Base-by-base conservation (phyloP, 345 rosid genomes). In the Capsella bursapastoris region DNA sequence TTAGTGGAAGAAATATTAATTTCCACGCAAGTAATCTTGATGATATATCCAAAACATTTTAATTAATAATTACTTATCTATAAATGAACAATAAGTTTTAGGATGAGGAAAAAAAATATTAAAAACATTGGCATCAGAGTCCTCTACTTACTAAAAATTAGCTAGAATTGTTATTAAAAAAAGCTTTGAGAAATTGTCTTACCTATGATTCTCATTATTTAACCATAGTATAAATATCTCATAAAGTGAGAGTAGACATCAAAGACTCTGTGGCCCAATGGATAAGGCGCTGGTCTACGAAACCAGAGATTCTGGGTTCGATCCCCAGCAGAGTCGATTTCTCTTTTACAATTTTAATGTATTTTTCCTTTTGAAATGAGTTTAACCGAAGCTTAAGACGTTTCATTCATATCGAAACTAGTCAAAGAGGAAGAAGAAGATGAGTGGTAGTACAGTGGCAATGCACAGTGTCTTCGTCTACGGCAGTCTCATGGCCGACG, bases 211-310 rank as follows among this genome's bases (percentile, higher is more conserved):
- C 31, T 3, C n/a, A 51, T 9, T 0, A 18, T 0, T 1, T 0
- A 18, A 18, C 4, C 7, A 51, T 25, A 22, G 22, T 18, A 22
- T 22, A 22, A 22, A 22, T 22, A 22, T 0, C 1, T 22, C 0
- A 22, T 22, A 22, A 22, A 22, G 25, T 22, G 2, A 22, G 25
- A 22, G 25, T 6, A 6, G 1, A 7, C 52, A 48, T 1, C 0
- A 48, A 60, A n/a, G 86, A 87, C 88, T 87, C 86, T 84, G 64
- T 83, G 90, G 88, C 86, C 91, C 87, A 89, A 88, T 87, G 98
- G 94, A 93, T 84, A 88, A 89, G 94, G 94, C 89, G 88, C 97
- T 88, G 89, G 96, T 88, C 92, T 80, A 87, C 93, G 90, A 77
- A 88, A 87, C 89, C 89, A 82, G 90, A 89, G 91, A 84, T 55